These are phyloP conservation scores for Aquilaria malaccensis DNA, from an alignment of 345 rosid genomes.

Conservation along the genomic window DNA sequence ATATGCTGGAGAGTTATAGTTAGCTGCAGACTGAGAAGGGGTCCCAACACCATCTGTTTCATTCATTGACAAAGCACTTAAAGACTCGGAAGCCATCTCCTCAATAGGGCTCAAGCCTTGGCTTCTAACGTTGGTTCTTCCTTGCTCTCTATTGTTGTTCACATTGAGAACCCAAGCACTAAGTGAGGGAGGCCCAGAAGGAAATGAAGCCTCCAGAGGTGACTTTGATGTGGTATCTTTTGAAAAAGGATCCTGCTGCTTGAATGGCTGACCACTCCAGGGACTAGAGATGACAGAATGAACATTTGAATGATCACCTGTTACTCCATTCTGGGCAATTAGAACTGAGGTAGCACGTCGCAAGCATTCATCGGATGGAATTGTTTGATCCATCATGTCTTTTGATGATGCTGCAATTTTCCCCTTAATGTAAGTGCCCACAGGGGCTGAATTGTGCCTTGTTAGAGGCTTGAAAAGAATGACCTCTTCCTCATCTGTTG, in stretches of 20 bases:
- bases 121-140: constrained; percentile 24
- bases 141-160: constrained; percentile 32
- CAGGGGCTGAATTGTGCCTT: constrained; percentile 82
- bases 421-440: constrained; percentile 21
- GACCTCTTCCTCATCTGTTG: constrained; percentile 86
- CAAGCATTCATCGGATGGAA: constrained; percentile 56
- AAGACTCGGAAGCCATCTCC: constrained; percentile 44
- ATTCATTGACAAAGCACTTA: constrained; percentile 44
- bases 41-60: constrained; percentile 22
- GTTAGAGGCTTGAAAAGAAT: constrained; percentile 92
- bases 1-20: constrained; percentile 32
- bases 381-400: constrained; percentile 26
- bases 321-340: constrained; percentile 43
- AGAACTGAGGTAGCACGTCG: constrained; percentile 67
- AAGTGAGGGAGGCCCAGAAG: constrained; percentile 83
- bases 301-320: constrained; percentile 29
- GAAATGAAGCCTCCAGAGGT: constrained; percentile 29
- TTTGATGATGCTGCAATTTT: constrained; percentile 26
- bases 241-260: constrained; percentile 36
- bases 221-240: constrained; percentile 22
- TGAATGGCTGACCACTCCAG: constrained; percentile 22
- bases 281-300: constrained; percentile 40
- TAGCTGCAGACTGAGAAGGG: constrained; percentile 19
- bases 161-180: constrained; percentile 68
- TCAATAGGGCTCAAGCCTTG: constrained; percentile 43